Base-by-base conservation (phyloP, 2,329 filamentous ascomycete genomes). In the Coniochaeta hoffmannii region DNA sequence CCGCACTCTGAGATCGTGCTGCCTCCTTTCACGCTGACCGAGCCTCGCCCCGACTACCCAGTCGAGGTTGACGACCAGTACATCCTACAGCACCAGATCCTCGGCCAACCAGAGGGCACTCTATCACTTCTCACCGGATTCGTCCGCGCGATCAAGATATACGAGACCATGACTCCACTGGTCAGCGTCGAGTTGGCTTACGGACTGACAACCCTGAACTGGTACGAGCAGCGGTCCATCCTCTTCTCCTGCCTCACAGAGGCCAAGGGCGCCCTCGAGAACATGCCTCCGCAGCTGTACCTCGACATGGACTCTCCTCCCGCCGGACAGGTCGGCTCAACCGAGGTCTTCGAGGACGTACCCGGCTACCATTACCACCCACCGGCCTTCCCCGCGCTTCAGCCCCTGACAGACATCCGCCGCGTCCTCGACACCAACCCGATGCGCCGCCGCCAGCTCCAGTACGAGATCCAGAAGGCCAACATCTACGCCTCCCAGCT, bases 391-490 rank as follows among this genome's bases (percentile, higher is more conserved):
- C 75, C 72, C 8, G 71, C 68, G 54, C 68, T 70, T 6, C 73
- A 76, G 58, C 74, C 77, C 0, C 64, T 73, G 9, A 72, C 80
- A 58, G 80, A 83, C 59, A 64, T 81, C 15, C 76, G 78, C 41
- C 76, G 74, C 36, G 69, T 74, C 8, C 73, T 82, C 56, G 75
- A 76, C 54, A 69, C 72, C 19, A 72, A 82, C 26, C 76, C 78
- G 1, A 66, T 72, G 26, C 73, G 76, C 2, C 77, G 81, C 2
- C 76, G 82, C 1, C 74, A 78, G 55, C 68, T 91, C 4, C 89
- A 94, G 66, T 90, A 86, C 61, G 91, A 96, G 70, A 94, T 96
- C 30, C 90, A 96, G 68, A 96, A 95, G 67, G 89, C 90, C 7
- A 96, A 96, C 68, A 89, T 96, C 36, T 90, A 93, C 65, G 84